These are phyloP conservation scores for Fusarium sp. DNA, from an alignment of 2,329 filamentous ascomycete genomes.

Conservation along the genomic window DNA sequence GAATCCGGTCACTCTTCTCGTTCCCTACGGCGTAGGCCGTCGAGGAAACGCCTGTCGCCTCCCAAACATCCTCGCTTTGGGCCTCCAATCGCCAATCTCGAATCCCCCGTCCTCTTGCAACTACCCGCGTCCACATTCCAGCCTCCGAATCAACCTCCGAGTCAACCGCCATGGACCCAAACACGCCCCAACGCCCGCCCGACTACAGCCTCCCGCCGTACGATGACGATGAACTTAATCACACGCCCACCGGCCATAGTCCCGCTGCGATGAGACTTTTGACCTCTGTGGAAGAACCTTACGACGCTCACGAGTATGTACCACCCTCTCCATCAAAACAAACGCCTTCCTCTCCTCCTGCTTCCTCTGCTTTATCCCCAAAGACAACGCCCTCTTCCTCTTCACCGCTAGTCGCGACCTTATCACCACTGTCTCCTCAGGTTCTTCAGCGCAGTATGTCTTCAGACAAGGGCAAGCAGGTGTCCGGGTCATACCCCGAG, in stretches of 20 bases:
- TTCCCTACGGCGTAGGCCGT: slow-evolving; percentile 36
- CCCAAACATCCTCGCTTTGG: slow-evolving; percentile 5
- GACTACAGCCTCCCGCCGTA: slow-evolving; percentile 70
- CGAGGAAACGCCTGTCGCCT: slow-evolving; percentile 16
- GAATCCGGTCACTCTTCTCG: slow-evolving; percentile 5
- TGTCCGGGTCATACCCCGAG: slow-evolving; percentile 5
- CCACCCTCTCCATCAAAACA: slow-evolving; percentile 34
- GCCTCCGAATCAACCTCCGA: slow-evolving; percentile 33
- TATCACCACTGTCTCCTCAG: slow-evolving; percentile 22
- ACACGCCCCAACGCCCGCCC: slow-evolving; percentile 64
- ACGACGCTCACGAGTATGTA: slow-evolving; percentile 68
- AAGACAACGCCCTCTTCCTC: slow-evolving; percentile 25
- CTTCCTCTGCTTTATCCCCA: slow-evolving; percentile 16
- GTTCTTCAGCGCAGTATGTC: slow-evolving; percentile 16
- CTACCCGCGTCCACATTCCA: slow-evolving; percentile 47
- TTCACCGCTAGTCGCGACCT: slow-evolving; percentile 30
- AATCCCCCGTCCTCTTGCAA: slow-evolving; percentile 31
- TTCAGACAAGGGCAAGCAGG: slow-evolving; percentile 12
- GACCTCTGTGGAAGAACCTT: slow-evolving; percentile 71
- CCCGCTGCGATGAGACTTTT: slow-evolving; percentile 69
- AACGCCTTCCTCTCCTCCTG: slow-evolving; percentile 11
- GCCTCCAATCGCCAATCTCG: slow-evolving; percentile 13
- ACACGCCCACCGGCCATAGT: slow-evolving; percentile 60
- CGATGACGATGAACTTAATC: slow-evolving; percentile 62
- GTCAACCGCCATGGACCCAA: slow-evolving; percentile 60